Evolutionary conservation across 129 eudicot genomes (phyloP).

Genomic region (Saussurea involucrata): DNA sequence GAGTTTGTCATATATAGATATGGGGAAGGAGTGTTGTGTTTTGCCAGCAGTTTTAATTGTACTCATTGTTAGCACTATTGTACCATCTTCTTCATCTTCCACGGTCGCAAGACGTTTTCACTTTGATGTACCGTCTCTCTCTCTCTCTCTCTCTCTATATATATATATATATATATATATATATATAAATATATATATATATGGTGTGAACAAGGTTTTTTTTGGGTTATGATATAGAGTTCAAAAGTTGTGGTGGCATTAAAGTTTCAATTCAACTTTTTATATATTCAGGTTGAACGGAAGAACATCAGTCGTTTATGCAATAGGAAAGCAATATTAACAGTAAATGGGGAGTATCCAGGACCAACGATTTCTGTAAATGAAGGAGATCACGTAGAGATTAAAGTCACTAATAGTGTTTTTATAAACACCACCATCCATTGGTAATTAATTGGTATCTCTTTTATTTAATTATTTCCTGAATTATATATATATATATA

Average conservation of each 20-base stretch:
- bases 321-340: conserved; percentile 41
- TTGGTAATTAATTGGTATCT: conserved; percentile 36
- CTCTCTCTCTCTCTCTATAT: background rate
- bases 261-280: background rate
- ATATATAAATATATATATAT: background rate
- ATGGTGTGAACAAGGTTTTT: background rate
- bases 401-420: conserved; percentile 56
- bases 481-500: background rate
- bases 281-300: conserved; percentile 62
- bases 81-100: conserved; percentile 32
- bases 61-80: conserved; percentile 7
- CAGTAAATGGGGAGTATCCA: conserved; percentile 78
- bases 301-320: conserved; percentile 58
- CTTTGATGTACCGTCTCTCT: conserved; percentile 44
- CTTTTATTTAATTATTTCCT: background rate
- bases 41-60: background rate
- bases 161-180: background rate
- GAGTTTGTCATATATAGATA: background rate
- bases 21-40: background rate
- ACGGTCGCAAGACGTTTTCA: conserved; percentile 35
- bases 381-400: conserved; percentile 72
- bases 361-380: conserved; percentile 72
- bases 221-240: background rate
- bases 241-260: background rate
- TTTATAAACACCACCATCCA: conserved; percentile 72